Evolutionary conservation across 495 filamentous ascomycete species (phyloP).

Genomic region (Daldinia loculata): DNA sequence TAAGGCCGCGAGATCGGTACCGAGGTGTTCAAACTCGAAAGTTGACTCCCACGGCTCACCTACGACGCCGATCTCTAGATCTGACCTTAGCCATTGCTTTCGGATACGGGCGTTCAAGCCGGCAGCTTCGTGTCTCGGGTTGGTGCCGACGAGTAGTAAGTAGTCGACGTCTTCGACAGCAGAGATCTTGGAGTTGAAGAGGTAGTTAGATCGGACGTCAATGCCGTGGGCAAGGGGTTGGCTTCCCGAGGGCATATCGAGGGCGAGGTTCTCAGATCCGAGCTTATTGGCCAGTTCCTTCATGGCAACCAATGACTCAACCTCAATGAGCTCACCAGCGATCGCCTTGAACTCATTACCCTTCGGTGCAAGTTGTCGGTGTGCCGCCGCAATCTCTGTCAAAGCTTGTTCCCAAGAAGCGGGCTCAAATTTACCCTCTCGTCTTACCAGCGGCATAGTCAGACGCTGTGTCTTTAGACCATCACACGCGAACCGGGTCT

Average conservation of each 20-base stretch:
- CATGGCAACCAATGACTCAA: conserved; percentile 91
- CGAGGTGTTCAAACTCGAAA: conserved; percentile 91
- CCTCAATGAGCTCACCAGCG: conserved; percentile 88
- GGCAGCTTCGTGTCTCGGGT: conserved; percentile 92
- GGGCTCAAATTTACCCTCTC: conserved; percentile 86
- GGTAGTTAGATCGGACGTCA: conserved; percentile 92
- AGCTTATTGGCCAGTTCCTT: conserved; percentile 97
- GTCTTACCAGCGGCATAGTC: conserved; percentile 89
- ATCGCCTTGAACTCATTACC: conserved; percentile 95
- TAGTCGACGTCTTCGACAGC: conserved; percentile 93
- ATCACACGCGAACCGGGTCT: conserved; percentile 95
- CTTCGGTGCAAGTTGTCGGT: conserved; percentile 76
- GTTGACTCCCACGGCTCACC: conserved; percentile 91
- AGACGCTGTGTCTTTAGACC: conserved; percentile 94
- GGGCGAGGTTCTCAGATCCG: conserved; percentile 91
- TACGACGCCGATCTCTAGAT: conserved; percentile 90
- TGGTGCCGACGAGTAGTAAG: conserved; percentile 92
- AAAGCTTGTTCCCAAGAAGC: conserved; percentile 94
- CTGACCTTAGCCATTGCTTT: conserved; percentile 96
- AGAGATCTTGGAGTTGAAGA: conserved; percentile 93
- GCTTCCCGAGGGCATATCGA: conserved; percentile 87
- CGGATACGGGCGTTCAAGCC: conserved; percentile 94
- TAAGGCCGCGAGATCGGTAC: conserved; percentile 74
- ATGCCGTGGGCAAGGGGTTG: conserved; percentile 89
- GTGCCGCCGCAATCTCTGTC: conserved; percentile 80